Evolutionary conservation across 495 filamentous ascomycete species (phyloP).

Genomic region (Xylaria sp.): DNA sequence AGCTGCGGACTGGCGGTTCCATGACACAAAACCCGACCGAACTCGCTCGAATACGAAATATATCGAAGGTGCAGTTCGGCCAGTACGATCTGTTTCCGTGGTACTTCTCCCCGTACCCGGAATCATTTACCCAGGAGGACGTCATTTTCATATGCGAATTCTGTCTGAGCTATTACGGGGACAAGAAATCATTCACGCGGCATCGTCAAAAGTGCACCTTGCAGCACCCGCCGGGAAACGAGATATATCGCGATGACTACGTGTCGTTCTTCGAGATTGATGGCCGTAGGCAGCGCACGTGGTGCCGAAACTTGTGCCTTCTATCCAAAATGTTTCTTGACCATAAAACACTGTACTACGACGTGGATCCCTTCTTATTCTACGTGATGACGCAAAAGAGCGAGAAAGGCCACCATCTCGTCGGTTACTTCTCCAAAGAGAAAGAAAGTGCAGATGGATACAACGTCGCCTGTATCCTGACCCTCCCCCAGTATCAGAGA

Average conservation of each 20-base stretch:
- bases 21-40: conserved; percentile 99
- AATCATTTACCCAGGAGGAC: conserved; percentile 83
- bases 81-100: conserved; percentile 91
- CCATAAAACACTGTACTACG: conserved; percentile 99
- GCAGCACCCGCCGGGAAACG: conserved; percentile 93
- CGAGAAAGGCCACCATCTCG: conserved; percentile 86
- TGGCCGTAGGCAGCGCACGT: conserved; percentile 90
- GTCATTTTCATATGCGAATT: conserved; percentile 97
- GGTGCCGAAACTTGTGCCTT: conserved; percentile 95
- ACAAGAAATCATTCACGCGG: conserved; percentile 76
- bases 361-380: conserved; percentile 97
- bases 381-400: conserved; percentile 95
- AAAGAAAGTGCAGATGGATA: conserved; percentile 96
- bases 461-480: conserved; percentile 97
- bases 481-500: conserved; percentile 92
- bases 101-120: conserved; percentile 98
- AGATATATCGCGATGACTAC: conserved; percentile 94
- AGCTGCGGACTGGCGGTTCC: conserved; percentile 87
- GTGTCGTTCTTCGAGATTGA: conserved; percentile 98
- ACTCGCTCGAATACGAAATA: conserved; percentile 93
- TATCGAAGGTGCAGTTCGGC: conserved; percentile 92
- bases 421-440: conserved; percentile 98
- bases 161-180: conserved; percentile 89
- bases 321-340: conserved; percentile 96
- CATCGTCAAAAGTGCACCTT: conserved; percentile 92